Evolutionary conservation across 495 filamentous ascomycete species (phyloP).

Genomic region (Astrothelium macrocarpum): DNA sequence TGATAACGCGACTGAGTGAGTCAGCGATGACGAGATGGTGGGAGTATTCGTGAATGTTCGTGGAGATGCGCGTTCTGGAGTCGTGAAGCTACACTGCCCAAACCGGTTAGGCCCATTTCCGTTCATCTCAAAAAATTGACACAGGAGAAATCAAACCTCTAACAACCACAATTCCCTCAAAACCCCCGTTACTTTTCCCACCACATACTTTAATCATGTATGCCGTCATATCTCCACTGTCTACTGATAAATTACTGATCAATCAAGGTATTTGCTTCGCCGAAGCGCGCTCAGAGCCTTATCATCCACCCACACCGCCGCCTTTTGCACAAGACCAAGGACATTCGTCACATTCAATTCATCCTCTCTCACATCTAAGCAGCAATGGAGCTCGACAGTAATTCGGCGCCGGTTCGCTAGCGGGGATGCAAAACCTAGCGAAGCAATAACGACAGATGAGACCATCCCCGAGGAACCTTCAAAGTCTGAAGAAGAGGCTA

Average conservation of each 20-base stretch:
- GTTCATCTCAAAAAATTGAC: neutral
- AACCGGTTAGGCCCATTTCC: neutral
- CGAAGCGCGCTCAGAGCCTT: slow-evolving; percentile 2
- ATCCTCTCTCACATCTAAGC: neutral
- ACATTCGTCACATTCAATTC: neutral
- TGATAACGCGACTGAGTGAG: too few species aligned
- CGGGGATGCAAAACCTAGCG: neutral
- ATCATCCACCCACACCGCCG: neutral
- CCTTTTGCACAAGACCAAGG: neutral
- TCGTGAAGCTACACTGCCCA: neutral
- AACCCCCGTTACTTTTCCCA: neutral
- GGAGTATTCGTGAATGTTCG: too few species aligned
- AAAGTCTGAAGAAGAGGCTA: neutral
- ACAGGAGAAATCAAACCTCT: neutral
- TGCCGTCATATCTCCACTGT: too few species aligned
- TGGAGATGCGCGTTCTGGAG: too few species aligned
- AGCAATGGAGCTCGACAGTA: neutral
- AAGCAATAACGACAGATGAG: neutral
- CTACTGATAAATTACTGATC: too few species aligned
- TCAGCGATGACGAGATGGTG: too few species aligned
- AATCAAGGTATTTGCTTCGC: neutral
- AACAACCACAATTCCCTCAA: neutral
- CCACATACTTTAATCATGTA: neutral
- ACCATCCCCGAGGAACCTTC: neutral
- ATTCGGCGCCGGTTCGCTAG: neutral